Base-by-base conservation (phyloP, 768 basidiomycete genomes). In the Ramaria sp. region DNA sequence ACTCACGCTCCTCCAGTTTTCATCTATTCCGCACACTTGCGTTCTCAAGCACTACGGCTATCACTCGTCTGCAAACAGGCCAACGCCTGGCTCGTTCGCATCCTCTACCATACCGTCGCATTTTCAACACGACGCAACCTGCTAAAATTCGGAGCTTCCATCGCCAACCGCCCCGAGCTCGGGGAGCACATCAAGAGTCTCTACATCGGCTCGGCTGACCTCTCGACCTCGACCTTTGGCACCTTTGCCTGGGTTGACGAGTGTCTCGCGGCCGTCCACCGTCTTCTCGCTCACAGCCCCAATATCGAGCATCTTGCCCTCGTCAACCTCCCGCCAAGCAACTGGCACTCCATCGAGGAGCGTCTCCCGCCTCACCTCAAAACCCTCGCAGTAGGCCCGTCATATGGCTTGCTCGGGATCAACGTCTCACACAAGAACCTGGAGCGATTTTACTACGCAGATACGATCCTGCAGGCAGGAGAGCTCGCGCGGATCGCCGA, bases 31-130 rank as follows among this genome's bases (percentile, higher is more conserved):
- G 52, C 52, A 12, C 18, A 18, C n/a, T 27, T 15, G 18, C 52
- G 52, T 42, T 10, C 28, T 16, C 52, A 54, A 32, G 43, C 52
- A 18, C 30, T 54, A 1, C 5, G 45, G 13, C 43, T 54, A 6
- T 45, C 30, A 16, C 42, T 54, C 27, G 52, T 54, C 7, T 54
- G 52, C 37, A 54, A 47, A 54, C 42, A 54, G 22, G 52, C 52
- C 5, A 24, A 54, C 20, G 18, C 27, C 20, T 54, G 52, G 52
- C 25, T 54, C 18, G 36, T 47, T 34, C 52, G 52, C 22, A 42
- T 47, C 4, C 27, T 54, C 20, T 54, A 54, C 37, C 52, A 41
- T 15, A 16, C 42, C 15, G 16, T 43, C 38, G 34, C 43, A 27
- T 45, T 54, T 20, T 30, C 52, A 8, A 45, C 42, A 5, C 52